phyloP scores from a whole-genome alignment of 2,329 filamentous ascomycete species.

The Fusarium aywerte region DNA sequence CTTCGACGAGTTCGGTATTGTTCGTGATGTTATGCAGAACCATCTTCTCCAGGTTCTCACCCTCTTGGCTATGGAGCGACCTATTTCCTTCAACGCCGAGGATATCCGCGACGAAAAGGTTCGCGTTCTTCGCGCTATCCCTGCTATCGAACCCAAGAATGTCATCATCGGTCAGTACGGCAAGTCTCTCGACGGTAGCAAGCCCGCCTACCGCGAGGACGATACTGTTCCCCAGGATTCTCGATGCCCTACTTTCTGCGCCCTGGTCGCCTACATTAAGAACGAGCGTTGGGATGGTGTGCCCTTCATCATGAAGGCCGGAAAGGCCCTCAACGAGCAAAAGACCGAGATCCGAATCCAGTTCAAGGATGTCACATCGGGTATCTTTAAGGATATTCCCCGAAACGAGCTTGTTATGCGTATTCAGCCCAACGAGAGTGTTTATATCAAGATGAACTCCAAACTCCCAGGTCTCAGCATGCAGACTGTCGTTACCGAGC shows the following conservation, averaged over 20 bases:
- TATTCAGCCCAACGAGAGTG: conserved; percentile 98
- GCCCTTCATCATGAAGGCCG: conserved; percentile 99
- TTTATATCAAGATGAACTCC: conserved; percentile 99
- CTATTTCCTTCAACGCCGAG: conserved; percentile 97
- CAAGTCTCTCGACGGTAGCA: conserved; percentile 93
- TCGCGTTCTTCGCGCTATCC: conserved; percentile 91
- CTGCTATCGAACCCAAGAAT: conserved; percentile 97
- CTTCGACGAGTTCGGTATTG: conserved; percentile 99
- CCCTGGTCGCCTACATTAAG: conserved; percentile 97
- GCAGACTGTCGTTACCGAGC: conserved; percentile 98
- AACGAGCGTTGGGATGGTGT: conserved; percentile 99
- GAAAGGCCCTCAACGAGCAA: conserved; percentile 98
- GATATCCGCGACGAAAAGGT: conserved; percentile 99
- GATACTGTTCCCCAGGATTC: conserved; percentile 98
- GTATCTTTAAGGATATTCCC: conserved; percentile 99
- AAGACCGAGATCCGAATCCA: conserved; percentile 99
- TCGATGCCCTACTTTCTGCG: conserved; percentile 97
- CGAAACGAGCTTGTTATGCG: conserved; percentile 99
- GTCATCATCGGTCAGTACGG: conserved; percentile 99
- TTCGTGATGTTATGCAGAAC: conserved; percentile 99
- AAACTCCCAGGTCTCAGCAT: conserved; percentile 98
- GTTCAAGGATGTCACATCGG: conserved; percentile 99
- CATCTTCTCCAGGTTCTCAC: conserved; percentile 97
- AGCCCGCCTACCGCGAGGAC: conserved; percentile 98
- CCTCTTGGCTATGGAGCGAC: conserved; percentile 96